Conservation (phyloP, 495 filamentous ascomycete species). For the Tuber umbilicatum region DNA sequence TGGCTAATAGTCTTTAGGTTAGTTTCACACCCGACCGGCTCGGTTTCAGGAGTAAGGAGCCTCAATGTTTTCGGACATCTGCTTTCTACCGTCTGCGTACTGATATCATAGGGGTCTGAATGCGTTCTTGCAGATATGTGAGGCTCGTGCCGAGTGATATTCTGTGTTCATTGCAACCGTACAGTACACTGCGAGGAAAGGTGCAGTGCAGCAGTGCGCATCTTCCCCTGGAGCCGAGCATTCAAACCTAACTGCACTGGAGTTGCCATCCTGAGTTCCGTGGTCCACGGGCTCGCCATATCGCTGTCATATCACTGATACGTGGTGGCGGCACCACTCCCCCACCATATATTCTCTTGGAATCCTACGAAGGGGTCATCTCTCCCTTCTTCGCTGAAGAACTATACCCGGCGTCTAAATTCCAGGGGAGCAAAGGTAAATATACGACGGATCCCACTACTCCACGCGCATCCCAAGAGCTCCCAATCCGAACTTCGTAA, state of each 20-base stretch:
- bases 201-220: not conserved
- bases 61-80: not conserved
- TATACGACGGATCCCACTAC: not conserved
- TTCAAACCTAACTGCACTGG: not conserved
- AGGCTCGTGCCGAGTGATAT: not conserved
- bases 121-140: not conserved
- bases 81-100: not conserved
- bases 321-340: not conserved
- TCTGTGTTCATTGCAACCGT: not conserved
- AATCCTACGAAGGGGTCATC: not conserved
- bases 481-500: not conserved
- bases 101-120: not conserved
- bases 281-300: not conserved
- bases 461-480: not conserved
- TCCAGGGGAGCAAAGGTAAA: not conserved
- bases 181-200: too few species aligned
- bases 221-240: not conserved
- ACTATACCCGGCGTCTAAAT: not conserved
- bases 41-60: not conserved
- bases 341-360: not conserved
- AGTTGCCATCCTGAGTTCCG: not conserved
- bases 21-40: not conserved
- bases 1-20: not conserved
- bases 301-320: not conserved
- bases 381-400: not conserved